phyloP scores from a whole-genome alignment of 495 filamentous ascomycete genomes.

The Terfezia boudieri region DNA sequence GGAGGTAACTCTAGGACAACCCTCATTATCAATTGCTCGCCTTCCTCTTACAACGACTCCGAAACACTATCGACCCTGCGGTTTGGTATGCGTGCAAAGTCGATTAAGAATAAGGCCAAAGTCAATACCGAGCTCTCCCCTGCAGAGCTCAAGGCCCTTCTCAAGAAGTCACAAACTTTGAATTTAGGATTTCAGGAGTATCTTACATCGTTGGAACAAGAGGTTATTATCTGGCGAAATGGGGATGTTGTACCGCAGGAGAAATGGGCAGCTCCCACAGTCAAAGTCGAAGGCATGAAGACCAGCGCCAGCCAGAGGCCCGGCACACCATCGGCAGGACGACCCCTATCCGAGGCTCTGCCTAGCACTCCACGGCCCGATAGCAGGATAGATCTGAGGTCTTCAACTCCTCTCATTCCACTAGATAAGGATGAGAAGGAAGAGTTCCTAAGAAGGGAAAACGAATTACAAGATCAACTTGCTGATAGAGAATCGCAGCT shows the following conservation, averaged over 20 bases:
- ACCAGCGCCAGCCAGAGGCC: conserved; percentile 40
- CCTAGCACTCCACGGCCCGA: conserved; percentile 43
- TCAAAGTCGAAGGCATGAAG: conserved; percentile 33
- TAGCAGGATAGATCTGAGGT: conserved; percentile 42
- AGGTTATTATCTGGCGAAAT: conserved; percentile 65
- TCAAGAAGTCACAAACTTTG: conserved; percentile 79
- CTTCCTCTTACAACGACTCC: conserved; percentile 91
- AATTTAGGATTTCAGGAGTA: conserved; percentile 73
- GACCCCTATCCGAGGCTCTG: conserved; percentile 18
- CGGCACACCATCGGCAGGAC: conserved; percentile 47
- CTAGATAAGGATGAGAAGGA: conserved; percentile 93
- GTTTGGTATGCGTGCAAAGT: conserved; percentile 91
- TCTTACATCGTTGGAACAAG: conserved; percentile 59
- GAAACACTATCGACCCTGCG: conserved; percentile 85
- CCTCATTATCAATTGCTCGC: conserved; percentile 94
- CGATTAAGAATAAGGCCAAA: conserved; percentile 99
- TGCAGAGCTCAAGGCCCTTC: conserved; percentile 69
- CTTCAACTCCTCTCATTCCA: conserved; percentile 34
- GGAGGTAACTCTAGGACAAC: conserved; percentile 96
- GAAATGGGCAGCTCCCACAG: conserved; percentile 44
- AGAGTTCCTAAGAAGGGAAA: conserved; percentile 85
- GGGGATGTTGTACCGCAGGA: conserved; percentile 82
- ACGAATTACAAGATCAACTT: conserved; percentile 89
- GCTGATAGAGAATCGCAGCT: conserved; percentile 77
- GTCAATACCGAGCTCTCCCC: conserved; percentile 95